phyloP scores from a whole-genome alignment of 2,329 filamentous ascomycete genomes.

The Aureobasidium sp. region DNA sequence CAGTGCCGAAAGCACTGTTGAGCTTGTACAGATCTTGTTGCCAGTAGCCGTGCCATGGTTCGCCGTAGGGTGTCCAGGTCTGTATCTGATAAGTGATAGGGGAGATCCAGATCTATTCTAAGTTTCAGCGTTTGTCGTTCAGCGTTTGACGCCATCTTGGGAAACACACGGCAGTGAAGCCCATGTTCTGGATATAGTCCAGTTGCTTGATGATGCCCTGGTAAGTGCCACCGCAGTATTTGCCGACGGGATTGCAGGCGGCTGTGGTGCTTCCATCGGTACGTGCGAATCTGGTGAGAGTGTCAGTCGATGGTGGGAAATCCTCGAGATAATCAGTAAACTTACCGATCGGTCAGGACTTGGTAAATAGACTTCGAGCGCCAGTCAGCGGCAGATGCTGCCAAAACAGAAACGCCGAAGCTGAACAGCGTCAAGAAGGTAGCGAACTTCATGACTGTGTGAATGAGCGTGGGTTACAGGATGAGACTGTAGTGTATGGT shows the following conservation, averaged over 20 bases:
- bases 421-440: neutral
- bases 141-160: neutral
- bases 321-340: neutral
- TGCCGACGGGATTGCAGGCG: slow-evolving; percentile 28
- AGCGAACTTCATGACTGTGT: neutral
- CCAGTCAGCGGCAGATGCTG: slow-evolving; percentile 27
- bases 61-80: slow-evolving; percentile 28
- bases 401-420: neutral
- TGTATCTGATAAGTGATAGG: slow-evolving; percentile 44
- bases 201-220: slow-evolving; percentile 50
- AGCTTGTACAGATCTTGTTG: slow-evolving; percentile 39
- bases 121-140: neutral
- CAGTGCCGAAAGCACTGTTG: slow-evolving; percentile 31
- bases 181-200: slow-evolving; percentile 56
- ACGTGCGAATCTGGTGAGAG: slow-evolving; percentile 28
- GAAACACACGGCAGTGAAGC: slow-evolving; percentile 46
- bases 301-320: neutral
- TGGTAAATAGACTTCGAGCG: slow-evolving; percentile 35
- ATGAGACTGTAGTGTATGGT: neutral
- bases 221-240: slow-evolving; percentile 56
- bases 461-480: neutral
- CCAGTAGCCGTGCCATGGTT: slow-evolving; percentile 51
- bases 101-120: slow-evolving; percentile 41
- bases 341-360: slow-evolving; percentile 33
- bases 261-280: slow-evolving; percentile 33